Base-by-base conservation (phyloP, 495 filamentous ascomycete species). In the Penicillium psychrofluorescens region DNA sequence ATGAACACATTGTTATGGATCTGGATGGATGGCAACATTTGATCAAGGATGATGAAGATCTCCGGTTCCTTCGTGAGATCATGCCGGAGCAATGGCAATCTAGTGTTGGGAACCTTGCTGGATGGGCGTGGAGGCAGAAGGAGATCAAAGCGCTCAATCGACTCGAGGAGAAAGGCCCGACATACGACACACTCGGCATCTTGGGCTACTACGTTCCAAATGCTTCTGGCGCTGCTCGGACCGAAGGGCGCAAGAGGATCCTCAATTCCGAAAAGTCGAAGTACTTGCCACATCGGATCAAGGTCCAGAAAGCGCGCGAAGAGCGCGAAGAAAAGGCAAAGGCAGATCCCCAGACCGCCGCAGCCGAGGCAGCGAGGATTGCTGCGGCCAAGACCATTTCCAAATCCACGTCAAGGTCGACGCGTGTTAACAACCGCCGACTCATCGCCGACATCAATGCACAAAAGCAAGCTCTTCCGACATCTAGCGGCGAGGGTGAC, bases 241-340 rank as follows among this genome's bases (percentile, higher is more conserved):
- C 92, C 0, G 90, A 97, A 74, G 90, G 89, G 13, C 81, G 85
- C 40, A 91, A 90, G 65, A 91, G 88, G 67, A 96, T 99, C 35
- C 75, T 92, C 36, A 90, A 99, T 55, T 84, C 88, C 0, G 94
- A 97, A 59, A 99, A 99, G 67, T 95, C 90, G 29, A 94, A 94
- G 61, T 99, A 99, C 53, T 79, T 99, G 2, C 92, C 94, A 7
- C 92, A 99, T 72, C 89, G 94, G 40, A 88, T 99, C 64, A 91
- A 90, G 50, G 88, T 99, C 38, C 85, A 94, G 56, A 87, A 83
- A 55, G 87, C 85, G 12, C 79, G 90, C 16, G 90, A 95, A 62
- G 88, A 90, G 59, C 85, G 88, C 10, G 83, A 94, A 64, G 87
- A 86, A 6, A 78, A 77, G 41, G 87, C 82, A 6, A 86, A 85